Evolutionary conservation across 1,284 basidiomycete genomes (phyloP), one percentile per base, ranked within the genome.

Genomic region (Pholiota adiposa): DNA sequence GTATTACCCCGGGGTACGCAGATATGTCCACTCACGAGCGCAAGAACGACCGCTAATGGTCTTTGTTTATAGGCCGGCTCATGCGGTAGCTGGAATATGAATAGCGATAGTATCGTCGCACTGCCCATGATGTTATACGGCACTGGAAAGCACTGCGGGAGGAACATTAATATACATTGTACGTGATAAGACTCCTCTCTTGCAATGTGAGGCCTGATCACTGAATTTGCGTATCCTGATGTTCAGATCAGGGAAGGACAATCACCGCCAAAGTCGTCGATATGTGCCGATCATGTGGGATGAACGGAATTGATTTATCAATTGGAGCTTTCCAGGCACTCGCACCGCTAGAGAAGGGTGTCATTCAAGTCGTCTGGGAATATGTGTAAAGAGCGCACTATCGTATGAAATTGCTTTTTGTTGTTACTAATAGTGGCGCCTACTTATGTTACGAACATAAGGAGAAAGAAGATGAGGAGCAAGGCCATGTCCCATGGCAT

Each of bases 51-150:
- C n/a, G 9, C 23, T 44, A 44, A 6, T 25, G 5, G 43, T 23
- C 23, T 16, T 44, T 3, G 11, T 11, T 3, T 8, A 25, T 51
- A 73, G 71, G 49, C n/a, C n/a, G n/a, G n/a, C n/a, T 64, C 66
- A 29, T 76, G 74, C 48, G 74, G 73, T 3, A 58, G 36, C 19
- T 54, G 54, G 53, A 70, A 67, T 43, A 57, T 51, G 7, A 65
- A 69, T 49, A 61, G 48, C 4, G 72, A 75, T 21, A 65, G 65
- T 36, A 65, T 74, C 44, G 73, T 71, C 27, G 73, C 74, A 0
- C 61, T 75, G 16, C 64, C 69, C 2, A 59, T 64, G 29, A 0
- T 38, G 51, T 8, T 69, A 38, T 74, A 69, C 58, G 65, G 60
- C 12, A 52, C 60, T 5, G 70, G 72, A 11, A 60, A 57, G 6